These are phyloP conservation scores for Psilocybe tampanensis DNA, from an alignment of 768 basidiomycete genomes.

Conservation along the genomic window DNA sequence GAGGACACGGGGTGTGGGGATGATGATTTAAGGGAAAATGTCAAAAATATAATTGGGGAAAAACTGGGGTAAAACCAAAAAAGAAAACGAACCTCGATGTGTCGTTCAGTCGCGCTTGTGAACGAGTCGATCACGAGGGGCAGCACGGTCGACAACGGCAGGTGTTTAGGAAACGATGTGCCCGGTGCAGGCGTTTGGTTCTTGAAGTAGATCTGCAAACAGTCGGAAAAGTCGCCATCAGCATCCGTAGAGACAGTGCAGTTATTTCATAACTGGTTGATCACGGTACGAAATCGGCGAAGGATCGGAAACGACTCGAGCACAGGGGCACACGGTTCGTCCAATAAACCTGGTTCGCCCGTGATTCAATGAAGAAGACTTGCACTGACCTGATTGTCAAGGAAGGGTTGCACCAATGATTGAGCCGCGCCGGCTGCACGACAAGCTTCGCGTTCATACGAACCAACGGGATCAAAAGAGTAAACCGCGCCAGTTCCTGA, in stretches of 20 bases:
- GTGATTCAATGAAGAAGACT: constrained; percentile 15
- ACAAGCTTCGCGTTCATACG: constrained; percentile 96
- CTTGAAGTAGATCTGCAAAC: constrained; percentile 90
- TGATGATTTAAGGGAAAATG: constrained; percentile 1
- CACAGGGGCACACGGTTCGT: constrained; percentile 23
- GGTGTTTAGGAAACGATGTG: constrained; percentile 73
- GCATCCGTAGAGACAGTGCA: constrained; percentile 20
- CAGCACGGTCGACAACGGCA: constrained; percentile 81
- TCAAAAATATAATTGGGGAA: constrained; percentile 2
- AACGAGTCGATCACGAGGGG: constrained; percentile 94
- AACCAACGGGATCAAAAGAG: constrained; percentile 99
- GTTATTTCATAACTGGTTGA: constrained; percentile 20
- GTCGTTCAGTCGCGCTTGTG: constrained; percentile 95
- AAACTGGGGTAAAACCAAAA: constrained; percentile 5
- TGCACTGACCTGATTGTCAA: constrained; percentile 91
- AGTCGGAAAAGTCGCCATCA: constrained; percentile 19
- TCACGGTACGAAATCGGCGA: constrained; percentile 47
- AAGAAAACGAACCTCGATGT: constrained; percentile 78
- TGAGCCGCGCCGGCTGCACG: constrained; percentile 97
- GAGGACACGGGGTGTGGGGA: constrained; percentile 10
- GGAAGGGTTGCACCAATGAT: constrained; percentile 92
- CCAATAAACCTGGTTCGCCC: constrained; percentile 23
- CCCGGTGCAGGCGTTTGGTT: constrained; percentile 84
- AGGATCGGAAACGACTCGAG: constrained; percentile 41
- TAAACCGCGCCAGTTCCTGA: constrained; percentile 95